Conservation (phyloP, 257 asterid genomes). For the Fraxinus pennsylvanica region DNA sequence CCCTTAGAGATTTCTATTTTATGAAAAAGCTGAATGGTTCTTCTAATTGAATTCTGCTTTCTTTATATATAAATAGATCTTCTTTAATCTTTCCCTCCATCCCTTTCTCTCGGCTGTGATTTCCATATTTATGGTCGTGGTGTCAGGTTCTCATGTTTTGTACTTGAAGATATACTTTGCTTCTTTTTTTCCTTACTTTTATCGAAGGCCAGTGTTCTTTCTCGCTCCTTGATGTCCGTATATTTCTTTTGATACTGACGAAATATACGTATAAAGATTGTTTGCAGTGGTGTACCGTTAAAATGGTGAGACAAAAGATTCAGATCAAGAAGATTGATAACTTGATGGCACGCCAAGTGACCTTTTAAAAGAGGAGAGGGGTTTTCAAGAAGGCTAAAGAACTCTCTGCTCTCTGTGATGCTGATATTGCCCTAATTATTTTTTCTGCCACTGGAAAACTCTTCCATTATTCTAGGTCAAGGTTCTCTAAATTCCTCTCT, state of each 20-base stretch:
- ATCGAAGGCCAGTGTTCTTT: not conserved
- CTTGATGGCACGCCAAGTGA: too few relatives aligned
- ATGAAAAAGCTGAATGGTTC: too few relatives aligned
- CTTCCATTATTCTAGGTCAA: conserved; percentile 41
- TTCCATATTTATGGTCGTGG: conserved; percentile 15
- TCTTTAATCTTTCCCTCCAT: too few relatives aligned
- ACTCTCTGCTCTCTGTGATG: too few relatives aligned
- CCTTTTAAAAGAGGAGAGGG: too few relatives aligned
- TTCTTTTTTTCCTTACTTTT: not conserved
- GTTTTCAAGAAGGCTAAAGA: too few relatives aligned
- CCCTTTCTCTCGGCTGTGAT: not conserved
- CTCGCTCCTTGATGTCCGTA: not conserved
- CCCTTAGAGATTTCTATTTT: too few relatives aligned
- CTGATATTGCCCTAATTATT: not conserved
- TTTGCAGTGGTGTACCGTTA: not conserved
- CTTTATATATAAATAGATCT: too few relatives aligned
- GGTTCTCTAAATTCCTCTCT: conserved; percentile 22
- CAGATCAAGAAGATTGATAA: too few relatives aligned
- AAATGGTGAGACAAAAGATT: conserved; percentile 30
- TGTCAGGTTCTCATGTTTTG: conserved; percentile 1
- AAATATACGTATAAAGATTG: not conserved
- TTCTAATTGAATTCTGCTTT: too few relatives aligned
- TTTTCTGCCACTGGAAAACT: conserved; percentile 51
- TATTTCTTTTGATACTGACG: not conserved
- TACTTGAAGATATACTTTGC: conserved; percentile 6